Evolutionary conservation across 139 green algal species (phyloP).

Genomic region (Gonium pectorale): DNA sequence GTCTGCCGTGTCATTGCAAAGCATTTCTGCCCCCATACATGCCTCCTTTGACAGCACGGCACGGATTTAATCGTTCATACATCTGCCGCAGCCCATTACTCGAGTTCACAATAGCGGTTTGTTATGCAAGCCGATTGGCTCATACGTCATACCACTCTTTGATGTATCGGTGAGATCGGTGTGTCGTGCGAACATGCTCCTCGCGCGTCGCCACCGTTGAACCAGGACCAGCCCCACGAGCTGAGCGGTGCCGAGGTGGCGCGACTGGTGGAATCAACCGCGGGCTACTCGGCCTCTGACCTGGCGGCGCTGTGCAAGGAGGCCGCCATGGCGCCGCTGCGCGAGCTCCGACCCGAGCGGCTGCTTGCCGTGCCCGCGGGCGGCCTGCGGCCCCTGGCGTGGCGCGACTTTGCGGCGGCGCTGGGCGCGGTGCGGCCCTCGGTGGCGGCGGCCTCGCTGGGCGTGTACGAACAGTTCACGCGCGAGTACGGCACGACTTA

Average conservation of each 20-base stretch:
- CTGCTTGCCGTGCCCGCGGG: conserved; percentile 54
- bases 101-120: too few relatives aligned
- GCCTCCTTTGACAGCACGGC: too few relatives aligned
- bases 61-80: too few relatives aligned
- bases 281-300: conserved; percentile 83
- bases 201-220: too few relatives aligned
- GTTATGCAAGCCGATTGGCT: too few relatives aligned
- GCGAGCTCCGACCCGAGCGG: conserved; percentile 68
- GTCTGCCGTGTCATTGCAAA: too few relatives aligned
- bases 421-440: conserved; percentile 68
- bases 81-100: too few relatives aligned
- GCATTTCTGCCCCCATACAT: too few relatives aligned
- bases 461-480: conserved; percentile 75
- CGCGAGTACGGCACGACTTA: conserved; percentile 75
- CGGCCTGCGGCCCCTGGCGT: conserved; percentile 54
- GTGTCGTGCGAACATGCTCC: too few relatives aligned
- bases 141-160: too few relatives aligned
- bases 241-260: conserved; percentile 54
- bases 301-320: conserved; percentile 85
- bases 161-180: too few relatives aligned
- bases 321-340: conserved; percentile 81
- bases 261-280: conserved; percentile 51
- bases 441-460: conserved; percentile 64
- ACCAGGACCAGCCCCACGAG: conserved; percentile 42
- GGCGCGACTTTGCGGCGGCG: conserved; percentile 71